These are phyloP conservation scores for Entomortierella chlamydospora DNA, from an alignment of 192 early-diverging fungal genomes.

Conservation along the genomic window DNA sequence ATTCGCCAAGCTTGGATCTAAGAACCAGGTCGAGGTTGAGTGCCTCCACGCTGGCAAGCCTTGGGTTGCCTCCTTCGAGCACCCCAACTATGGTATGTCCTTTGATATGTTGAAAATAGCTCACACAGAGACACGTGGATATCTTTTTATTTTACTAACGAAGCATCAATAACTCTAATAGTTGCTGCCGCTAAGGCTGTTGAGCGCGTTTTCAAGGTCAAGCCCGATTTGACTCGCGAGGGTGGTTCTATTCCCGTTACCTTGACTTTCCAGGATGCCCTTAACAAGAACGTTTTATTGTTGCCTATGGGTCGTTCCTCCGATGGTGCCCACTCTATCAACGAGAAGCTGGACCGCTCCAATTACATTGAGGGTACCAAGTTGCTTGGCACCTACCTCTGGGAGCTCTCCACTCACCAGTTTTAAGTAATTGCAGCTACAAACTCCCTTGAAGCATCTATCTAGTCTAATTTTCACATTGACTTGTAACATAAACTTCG, in stretches of 20 bases:
- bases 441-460: too few species aligned
- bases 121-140: too few species aligned
- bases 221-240: conserved; percentile 97
- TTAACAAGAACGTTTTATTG: conserved; percentile 90
- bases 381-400: conserved; percentile 88
- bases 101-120: too few species aligned
- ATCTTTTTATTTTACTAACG: too few species aligned
- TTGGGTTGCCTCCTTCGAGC: conserved; percentile 93
- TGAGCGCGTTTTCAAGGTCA: conserved; percentile 90
- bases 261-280: conserved; percentile 95
- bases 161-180: conserved; percentile 13
- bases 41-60: conserved; percentile 87
- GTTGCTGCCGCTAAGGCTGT: conserved; percentile 92
- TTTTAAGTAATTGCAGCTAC: conserved; percentile 18
- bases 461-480: not conserved
- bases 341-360: conserved; percentile 93
- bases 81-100: conserved; percentile 87
- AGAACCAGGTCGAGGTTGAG: conserved; percentile 83
- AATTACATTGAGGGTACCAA: conserved; percentile 98
- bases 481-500: not conserved
- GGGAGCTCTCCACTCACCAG: conserved; percentile 77
- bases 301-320: conserved; percentile 90
- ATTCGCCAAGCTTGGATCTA: conserved; percentile 90
- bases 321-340: conserved; percentile 95
- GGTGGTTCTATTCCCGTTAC: conserved; percentile 99